Evolutionary conservation across 2,329 filamentous ascomycete genomes (phyloP).

Genomic region (Epichloe hybrida): DNA sequence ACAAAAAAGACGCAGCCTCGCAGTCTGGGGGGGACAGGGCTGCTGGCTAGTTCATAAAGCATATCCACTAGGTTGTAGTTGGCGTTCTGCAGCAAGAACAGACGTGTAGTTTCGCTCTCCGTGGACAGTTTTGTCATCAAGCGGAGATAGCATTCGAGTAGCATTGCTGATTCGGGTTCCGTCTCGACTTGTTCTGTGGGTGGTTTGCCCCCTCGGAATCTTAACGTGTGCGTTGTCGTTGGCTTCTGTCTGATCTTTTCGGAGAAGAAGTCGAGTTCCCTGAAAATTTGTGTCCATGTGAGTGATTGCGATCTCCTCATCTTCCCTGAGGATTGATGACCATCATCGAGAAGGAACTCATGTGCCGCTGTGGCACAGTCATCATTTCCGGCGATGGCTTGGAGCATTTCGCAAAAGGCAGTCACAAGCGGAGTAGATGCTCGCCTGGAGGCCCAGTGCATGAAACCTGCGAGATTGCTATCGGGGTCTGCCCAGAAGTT

Average conservation of each 20-base stretch:
- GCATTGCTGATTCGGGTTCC: constrained; percentile 88
- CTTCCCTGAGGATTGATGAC: constrained; percentile 58
- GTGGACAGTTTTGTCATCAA: constrained; percentile 70
- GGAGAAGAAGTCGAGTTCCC: constrained; percentile 75
- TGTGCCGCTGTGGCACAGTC: constrained; percentile 77
- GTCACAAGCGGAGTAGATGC: constrained; percentile 93
- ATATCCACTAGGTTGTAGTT: constrained; percentile 57
- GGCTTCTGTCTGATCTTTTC: constrained; percentile 64
- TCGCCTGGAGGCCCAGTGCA: constrained; percentile 91
- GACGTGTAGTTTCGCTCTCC: constrained; percentile 58
- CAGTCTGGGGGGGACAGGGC: constrained; percentile 61
- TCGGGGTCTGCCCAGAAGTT: constrained; percentile 89
- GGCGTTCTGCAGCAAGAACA: constrained; percentile 56
- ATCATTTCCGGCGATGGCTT: constrained; percentile 71
- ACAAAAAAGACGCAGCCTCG: constrained; percentile 75
- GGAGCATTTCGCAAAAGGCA: constrained; percentile 92
- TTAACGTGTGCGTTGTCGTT: constrained; percentile 22
- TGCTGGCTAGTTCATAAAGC: constrained; percentile 67
- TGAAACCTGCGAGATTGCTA: constrained; percentile 83
- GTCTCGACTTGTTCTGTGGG: constrained; percentile 56
- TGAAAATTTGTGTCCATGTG: constrained; percentile 87
- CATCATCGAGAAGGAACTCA: constrained; percentile 79
- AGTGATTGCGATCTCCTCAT: constrained; percentile 72
- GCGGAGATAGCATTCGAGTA: constrained; percentile 88
- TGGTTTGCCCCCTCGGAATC: constrained; percentile 45